A percentile compares a stretch with the other conserved stretches of the same genome.
phyloP scores from a whole-genome alignment of 2,329 filamentous ascomycete species.

The Verticillium tricorpus region DNA sequence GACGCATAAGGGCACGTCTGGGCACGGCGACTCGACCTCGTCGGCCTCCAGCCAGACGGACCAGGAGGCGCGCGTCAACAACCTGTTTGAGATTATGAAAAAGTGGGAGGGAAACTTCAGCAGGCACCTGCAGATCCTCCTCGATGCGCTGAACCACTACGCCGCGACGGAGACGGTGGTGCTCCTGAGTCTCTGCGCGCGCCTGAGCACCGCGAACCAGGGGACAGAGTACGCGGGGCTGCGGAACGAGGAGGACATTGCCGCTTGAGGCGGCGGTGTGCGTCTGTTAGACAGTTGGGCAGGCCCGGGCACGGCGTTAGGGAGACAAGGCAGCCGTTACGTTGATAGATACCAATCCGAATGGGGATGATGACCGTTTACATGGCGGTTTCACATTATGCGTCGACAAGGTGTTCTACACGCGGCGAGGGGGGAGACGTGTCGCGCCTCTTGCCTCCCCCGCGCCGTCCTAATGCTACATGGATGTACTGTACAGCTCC shows the following conservation, averaged over 20 bases:
- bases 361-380: not conserved
- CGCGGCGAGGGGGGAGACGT: not conserved
- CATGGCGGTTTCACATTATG: not conserved
- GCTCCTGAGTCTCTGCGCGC: constrained; percentile 78
- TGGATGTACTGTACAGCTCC: not conserved
- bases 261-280: not conserved
- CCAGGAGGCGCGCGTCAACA: constrained; percentile 54
- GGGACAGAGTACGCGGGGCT: constrained; percentile 62
- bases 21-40: constrained; percentile 26
- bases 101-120: constrained; percentile 95
- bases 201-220: constrained; percentile 77
- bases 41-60: constrained; percentile 29
- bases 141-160: constrained; percentile 95
- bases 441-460: not conserved
- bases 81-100: constrained; percentile 79
- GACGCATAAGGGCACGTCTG: constrained; percentile 29
- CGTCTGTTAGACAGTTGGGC: not conserved
- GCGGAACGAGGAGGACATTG: constrained; percentile 50
- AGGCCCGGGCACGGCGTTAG: not conserved
- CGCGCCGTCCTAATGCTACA: not conserved
- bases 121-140: constrained; percentile 84
- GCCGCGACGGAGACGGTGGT: constrained; percentile 97
- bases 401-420: not conserved
- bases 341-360: not conserved
- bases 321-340: not conserved